Evolutionary conservation across 805 yeast species (phyloP).

Genomic region (Candida ovalis): DNA sequence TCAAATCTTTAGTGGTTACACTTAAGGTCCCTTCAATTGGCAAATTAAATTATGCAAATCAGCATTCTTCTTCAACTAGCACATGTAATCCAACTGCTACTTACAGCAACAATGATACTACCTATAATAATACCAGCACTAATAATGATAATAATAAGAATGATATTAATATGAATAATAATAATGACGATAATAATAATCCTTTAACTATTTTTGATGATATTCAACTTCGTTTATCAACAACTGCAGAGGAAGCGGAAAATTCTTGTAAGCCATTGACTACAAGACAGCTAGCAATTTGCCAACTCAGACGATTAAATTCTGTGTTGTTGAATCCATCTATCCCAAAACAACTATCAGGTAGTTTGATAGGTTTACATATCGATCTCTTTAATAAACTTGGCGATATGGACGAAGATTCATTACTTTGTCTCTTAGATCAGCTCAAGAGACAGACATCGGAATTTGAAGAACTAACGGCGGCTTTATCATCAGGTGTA

Average conservation of each 20-base stretch:
- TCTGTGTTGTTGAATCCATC: conserved; percentile 8
- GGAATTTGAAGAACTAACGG: conserved; percentile 5
- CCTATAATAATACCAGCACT: no score
- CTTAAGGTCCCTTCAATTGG: background rate
- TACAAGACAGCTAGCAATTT: background rate
- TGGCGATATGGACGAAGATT: conserved; percentile 8
- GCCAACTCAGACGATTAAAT: background rate
- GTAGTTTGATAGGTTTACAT: conserved; percentile 7
- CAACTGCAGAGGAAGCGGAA: no score
- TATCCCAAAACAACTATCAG: conserved; percentile 8
- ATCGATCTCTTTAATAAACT: conserved; percentile 10
- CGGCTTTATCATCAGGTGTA: background rate
- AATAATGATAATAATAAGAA: no score
- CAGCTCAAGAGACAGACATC: conserved; percentile 11
- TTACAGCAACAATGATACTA: no score
- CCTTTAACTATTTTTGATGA: no score
- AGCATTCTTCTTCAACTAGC: background rate
- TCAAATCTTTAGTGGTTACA: background rate
- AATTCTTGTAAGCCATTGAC: no score
- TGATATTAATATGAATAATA: no score
- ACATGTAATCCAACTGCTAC: no score
- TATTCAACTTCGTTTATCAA: no score
- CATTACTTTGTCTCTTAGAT: conserved; percentile 8
- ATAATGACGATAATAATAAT: no score
- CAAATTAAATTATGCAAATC: background rate